Base-by-base conservation (phyloP, 1,139 yeast genomes). In the Keqinozyma sinolaborantium region DNA sequence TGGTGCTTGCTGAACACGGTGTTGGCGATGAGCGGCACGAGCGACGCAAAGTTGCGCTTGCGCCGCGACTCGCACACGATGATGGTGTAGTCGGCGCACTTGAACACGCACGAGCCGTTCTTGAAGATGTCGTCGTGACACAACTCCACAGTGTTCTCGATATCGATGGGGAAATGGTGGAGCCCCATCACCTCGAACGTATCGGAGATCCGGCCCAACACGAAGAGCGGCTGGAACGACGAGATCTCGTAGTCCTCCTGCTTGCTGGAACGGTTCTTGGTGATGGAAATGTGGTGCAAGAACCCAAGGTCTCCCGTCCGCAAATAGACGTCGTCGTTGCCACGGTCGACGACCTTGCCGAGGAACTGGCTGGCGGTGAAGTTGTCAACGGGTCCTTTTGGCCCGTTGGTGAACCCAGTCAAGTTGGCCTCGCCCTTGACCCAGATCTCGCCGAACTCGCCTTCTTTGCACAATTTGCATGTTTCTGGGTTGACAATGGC, bases 361-460 rank as follows among this genome's bases (percentile, higher is more conserved):
- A 56, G 52, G 42, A 83, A 72, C 36, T 83, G 81, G 11, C 42
- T 41, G 24, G 53, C 50, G 18, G 58, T 55, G 37, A 69, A 66
- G 13, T 48, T 51, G 39, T 69, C 74, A 4, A 48, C 50, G 2
- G 75, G 75, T 0, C 73, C 76, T 28, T 62, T 61, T 1, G 77
- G 75, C 2, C 80, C 77, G 38, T 74, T 72, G 30, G 80, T 76
- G 51, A 82, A 82, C 3, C 77, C 75, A 6, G 67, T 55, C 23
- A 80, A 80, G 45, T 82, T 87, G 1, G 92, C 95, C 44, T 88
- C 95, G 1, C 95, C 83, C 40, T 84, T 77, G 2, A 92, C 94
- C 98, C 98, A 92, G 28, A 92, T 88, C 59, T 92, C 98, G 24
- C 99, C 99, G 54, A 79, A 82, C 54, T 94, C 98, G n/a, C 97